Percentiles rank a stretch among this genome's conserved stretches.
Evolutionary conservation across 2,329 filamentous ascomycete genomes (phyloP).

Genomic region (Hypoxylon sp.): DNA sequence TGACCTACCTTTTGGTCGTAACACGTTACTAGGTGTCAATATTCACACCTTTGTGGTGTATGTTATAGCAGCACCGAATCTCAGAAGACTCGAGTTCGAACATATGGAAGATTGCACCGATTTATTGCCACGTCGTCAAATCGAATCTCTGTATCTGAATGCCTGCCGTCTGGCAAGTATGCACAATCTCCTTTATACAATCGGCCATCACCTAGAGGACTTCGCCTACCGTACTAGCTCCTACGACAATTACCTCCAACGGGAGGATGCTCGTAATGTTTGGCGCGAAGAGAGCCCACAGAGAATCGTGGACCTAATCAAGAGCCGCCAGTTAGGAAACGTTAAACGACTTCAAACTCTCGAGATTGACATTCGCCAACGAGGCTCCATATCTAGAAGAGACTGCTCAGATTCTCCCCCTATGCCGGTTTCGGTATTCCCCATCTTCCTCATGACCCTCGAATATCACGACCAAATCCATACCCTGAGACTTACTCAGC

Average conservation of each 20-base stretch:
- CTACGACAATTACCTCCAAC: not conserved
- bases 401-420: too few relatives aligned
- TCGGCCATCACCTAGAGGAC: not conserved
- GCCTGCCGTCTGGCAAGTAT: not conserved
- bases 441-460: conserved; percentile 6
- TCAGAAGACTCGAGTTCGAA: conserved; percentile 10
- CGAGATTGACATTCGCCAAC: conserved; percentile 14
- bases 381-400: not conserved
- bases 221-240: conserved; percentile 3
- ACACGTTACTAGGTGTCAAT: too few relatives aligned
- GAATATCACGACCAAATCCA: not conserved
- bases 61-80: not conserved
- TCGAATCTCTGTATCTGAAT: not conserved
- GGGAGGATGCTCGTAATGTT: not conserved
- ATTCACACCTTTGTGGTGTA: not conserved
- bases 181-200: not conserved
- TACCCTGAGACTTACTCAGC: conserved; percentile 18
- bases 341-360: conserved; percentile 8
- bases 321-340: too few relatives aligned
- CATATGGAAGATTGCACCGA: not conserved
- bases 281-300: not conserved
- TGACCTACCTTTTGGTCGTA: too few relatives aligned
- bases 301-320: not conserved
- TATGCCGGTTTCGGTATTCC: not conserved
- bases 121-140: too few relatives aligned